Base-by-base conservation (phyloP, 129 eudicot genomes). In the Centrapalus pauciflorus region DNA sequence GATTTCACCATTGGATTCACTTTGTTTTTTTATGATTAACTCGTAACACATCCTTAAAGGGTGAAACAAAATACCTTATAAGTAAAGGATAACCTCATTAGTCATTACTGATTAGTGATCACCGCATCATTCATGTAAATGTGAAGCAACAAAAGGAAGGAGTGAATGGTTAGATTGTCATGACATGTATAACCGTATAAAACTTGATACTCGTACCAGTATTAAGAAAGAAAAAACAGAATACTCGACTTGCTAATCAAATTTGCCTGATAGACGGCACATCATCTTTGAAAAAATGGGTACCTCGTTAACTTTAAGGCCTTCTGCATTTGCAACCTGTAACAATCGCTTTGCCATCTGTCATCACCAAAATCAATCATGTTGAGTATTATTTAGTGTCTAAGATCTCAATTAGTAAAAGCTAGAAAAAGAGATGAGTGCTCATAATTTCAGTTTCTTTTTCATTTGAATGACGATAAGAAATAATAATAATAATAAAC, bases 231-330 rank as follows among this genome's bases (percentile, higher is more conserved):
- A 35, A 12, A 5, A 5, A 61, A 69, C 11, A 7, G 12, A 32
- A 30, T n/a, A n/a, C n/a, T n/a, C n/a, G 14, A 33, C 48, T 32
- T 20, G n/a, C 20, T 13, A 4, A 61, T 14, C n/a, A 19, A 45
- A 28, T 55, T 60, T 55, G 27, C 32, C 27, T 62, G 26, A 45
- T 34, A 72, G n/a, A n/a, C n/a, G n/a, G n/a, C 26, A 35, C 16
- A 61, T 28, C 24, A 54, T 75, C 54, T 38, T 7, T 40, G 60
- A 9, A 71, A 37, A n/a, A 66, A 61, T 26, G 32, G 5, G 54
- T 81, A 92, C 99, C 94, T 89, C 97, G 50, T 94, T 89, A 48
- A 84, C 93, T 73, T 89, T 77, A 80, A 94, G 80, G 14, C 90
- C 88, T 84, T 94, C 97, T 45, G 82, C 61, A 13, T 63, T 86